phyloP scores from a whole-genome alignment of 2,329 filamentous ascomycete genomes.

The Daldinia sp. region DNA sequence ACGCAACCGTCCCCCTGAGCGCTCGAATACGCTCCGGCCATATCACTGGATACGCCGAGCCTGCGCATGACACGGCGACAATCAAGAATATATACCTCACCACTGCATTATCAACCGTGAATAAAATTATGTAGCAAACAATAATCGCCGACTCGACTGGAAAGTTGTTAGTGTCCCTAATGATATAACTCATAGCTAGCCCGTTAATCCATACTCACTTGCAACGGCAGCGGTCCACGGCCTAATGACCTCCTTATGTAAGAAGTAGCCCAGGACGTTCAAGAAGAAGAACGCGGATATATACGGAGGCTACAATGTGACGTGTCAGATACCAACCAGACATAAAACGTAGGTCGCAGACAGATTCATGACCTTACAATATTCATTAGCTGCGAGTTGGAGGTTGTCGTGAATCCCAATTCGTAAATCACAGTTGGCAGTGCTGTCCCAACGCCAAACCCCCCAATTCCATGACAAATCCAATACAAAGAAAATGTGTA shows the following conservation, averaged over 20 bases:
- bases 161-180: slow-evolving; percentile 19
- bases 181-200: not conserved
- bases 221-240: slow-evolving; percentile 51
- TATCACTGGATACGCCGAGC: slow-evolving; percentile 54
- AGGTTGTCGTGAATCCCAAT: slow-evolving; percentile 52
- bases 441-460: slow-evolving; percentile 52
- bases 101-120: slow-evolving; percentile 46
- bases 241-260: slow-evolving; percentile 49
- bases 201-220: slow-evolving; percentile 47
- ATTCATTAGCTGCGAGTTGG: slow-evolving; percentile 54
- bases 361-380: slow-evolving; percentile 43
- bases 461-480: slow-evolving; percentile 54
- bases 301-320: slow-evolving; percentile 48
- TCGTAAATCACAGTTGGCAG: slow-evolving; percentile 55
- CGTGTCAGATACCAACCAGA: slow-evolving; percentile 6
- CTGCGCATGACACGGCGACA: slow-evolving; percentile 48
- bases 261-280: slow-evolving; percentile 46
- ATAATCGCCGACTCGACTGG: slow-evolving; percentile 49
- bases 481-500: slow-evolving; percentile 51
- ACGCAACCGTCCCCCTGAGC: slow-evolving; percentile 51
- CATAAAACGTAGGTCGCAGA: not conserved
- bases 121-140: slow-evolving; percentile 51
- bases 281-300: slow-evolving; percentile 50
- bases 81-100: slow-evolving; percentile 51
- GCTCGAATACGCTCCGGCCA: slow-evolving; percentile 55